phyloP scores from a whole-genome alignment of 495 filamentous ascomycete species.

The Aspergillus baeticus region DNA sequence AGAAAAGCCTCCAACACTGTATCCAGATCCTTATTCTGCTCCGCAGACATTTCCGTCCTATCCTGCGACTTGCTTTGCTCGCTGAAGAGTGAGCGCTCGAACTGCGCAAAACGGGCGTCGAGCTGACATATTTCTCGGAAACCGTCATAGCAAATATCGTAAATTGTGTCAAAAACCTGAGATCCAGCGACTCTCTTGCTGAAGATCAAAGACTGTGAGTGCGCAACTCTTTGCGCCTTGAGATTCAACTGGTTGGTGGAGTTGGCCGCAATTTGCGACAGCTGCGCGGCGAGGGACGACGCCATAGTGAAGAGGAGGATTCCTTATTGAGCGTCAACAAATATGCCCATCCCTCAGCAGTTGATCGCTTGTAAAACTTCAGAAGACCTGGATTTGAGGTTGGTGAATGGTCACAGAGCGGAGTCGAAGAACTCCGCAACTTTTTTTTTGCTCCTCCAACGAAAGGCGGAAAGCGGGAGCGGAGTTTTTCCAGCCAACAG shows the following conservation, averaged over 20 bases:
- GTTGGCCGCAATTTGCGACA: slow-evolving; percentile 75
- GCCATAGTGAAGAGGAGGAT: slow-evolving; percentile 56
- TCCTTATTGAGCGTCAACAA: slow-evolving; percentile 15
- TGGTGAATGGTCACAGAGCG: slow-evolving; percentile 2
- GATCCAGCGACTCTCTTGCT: slow-evolving; percentile 74
- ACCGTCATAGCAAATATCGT: slow-evolving; percentile 79
- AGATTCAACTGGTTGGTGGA: slow-evolving; percentile 80
- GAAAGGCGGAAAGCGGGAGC: slow-evolving; percentile 23
- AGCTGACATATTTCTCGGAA: slow-evolving; percentile 87
- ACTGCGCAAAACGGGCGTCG: slow-evolving; percentile 71
- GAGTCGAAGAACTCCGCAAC: slow-evolving; percentile 24
- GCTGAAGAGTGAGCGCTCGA: slow-evolving; percentile 75
- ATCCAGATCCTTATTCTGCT: slow-evolving; percentile 80
- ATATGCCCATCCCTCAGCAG: slow-evolving; percentile 25
- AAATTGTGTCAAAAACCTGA: slow-evolving; percentile 87
- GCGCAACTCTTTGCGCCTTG: slow-evolving; percentile 81
- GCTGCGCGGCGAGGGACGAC: slow-evolving; percentile 73
- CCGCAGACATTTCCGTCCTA: slow-evolving; percentile 73
- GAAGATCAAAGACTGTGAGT: slow-evolving; percentile 91
- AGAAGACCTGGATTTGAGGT: neutral
- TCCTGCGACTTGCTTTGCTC: slow-evolving; percentile 88
- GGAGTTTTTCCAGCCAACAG: slow-evolving; percentile 26
- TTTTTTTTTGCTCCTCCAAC: slow-evolving; percentile 31
- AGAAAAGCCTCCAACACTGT: slow-evolving; percentile 76
- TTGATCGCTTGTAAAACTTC: neutral